Base-by-base conservation (phyloP, 495 filamentous ascomycete genomes). In the Talaromyces stipitatus region DNA sequence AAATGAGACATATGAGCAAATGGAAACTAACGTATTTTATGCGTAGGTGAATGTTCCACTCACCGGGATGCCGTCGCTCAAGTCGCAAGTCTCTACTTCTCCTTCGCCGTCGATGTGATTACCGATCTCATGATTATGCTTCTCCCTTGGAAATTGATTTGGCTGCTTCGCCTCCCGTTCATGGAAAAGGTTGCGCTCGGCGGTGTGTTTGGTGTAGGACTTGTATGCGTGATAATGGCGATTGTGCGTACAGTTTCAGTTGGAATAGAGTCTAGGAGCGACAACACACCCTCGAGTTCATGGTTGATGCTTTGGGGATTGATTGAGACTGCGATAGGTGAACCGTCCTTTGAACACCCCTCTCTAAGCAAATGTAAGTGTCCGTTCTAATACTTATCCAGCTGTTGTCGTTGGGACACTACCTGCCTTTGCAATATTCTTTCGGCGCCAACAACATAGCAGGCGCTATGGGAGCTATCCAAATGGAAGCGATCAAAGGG, bases 91-190 rank as follows among this genome's bases (percentile, higher is more conserved):
- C 56, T 78, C 12, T 78, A 76, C 60, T 77, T 63, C 53, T 56
- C 70, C n/a, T 67, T 70, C 24, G 67, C 66, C 0, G 69, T 70
- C 1, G 77, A 79, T 54, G 57, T 77, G 14, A 12, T 73, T 5
- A 74, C 73, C n/a, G 77, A 80, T 56, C 56, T 80, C 41, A 60
- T 74, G 54, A 75, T 82, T 62, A 82, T 82, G 77, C 66, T 69
- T 24, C 70, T 82, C 55, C 77, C 78, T 5, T 56, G 80, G 47
- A 62, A 69, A n/a, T 67, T 82, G 10, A 75, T 81, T 36, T 74
- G 71, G 68, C 72, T 75, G 41, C 64, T 82, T 22, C 69, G 69
- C 43, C 72, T 80, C 33, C 68, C 73, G 22, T 54, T 54, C 4
- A 66, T 65, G 54, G 75, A 79, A 51, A 82, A 80, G 60, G 12